Conservation (phyloP, 768 basidiomycete genomes). For the Suillus bovinus region DNA sequence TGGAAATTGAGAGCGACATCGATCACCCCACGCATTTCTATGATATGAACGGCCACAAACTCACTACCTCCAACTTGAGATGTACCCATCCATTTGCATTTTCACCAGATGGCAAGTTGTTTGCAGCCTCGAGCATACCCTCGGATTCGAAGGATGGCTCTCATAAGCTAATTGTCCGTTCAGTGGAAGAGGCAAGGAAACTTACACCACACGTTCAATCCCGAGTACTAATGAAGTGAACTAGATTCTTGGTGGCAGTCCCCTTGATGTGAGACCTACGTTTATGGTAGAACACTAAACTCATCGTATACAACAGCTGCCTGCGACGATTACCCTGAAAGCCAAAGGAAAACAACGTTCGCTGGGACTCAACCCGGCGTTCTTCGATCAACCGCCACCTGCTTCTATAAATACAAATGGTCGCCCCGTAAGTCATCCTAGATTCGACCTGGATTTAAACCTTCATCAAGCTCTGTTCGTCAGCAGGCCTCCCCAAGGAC, state of each 20-base stretch:
- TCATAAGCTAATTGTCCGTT: not conserved
- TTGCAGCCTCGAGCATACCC: not conserved
- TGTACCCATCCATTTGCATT: constrained; percentile 6
- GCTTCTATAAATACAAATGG: not conserved
- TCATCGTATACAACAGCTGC: not conserved
- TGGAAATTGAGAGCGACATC: not conserved
- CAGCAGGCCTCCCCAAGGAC: not conserved
- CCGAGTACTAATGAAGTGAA: not conserved
- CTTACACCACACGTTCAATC: not conserved
- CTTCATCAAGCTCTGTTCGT: not conserved
- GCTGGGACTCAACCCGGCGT: not conserved
- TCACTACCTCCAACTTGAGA: not conserved
- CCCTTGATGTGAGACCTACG: not conserved
- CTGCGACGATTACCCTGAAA: not conserved
- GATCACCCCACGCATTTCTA: constrained; percentile 1
- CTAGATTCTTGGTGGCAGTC: not conserved
- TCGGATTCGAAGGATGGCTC: constrained; percentile 1
- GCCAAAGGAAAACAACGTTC: not conserved
- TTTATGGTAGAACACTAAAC: not conserved
- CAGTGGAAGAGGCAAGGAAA: constrained; percentile 2
- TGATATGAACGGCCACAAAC: not conserved
- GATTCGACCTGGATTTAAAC: not conserved
- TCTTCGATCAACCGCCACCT: not conserved
- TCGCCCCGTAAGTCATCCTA: not conserved
- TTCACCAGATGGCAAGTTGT: not conserved